These are phyloP conservation scores for Colletotrichum sojae DNA, from an alignment of 2,329 filamentous ascomycete genomes.

Conservation along the genomic window DNA sequence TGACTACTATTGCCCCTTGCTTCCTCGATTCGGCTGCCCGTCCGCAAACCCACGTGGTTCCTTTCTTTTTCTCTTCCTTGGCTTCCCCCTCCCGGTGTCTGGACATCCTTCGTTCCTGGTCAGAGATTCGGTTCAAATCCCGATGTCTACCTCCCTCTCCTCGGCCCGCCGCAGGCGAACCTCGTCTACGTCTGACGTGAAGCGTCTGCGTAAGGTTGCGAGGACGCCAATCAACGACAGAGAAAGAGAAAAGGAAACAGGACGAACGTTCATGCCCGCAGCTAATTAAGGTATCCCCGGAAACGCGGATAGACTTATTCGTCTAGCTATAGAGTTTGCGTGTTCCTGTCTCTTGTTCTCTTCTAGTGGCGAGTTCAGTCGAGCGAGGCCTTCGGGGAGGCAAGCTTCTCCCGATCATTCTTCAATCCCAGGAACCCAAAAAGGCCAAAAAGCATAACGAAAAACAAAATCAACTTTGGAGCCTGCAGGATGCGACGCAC, in stretches of 20 bases:
- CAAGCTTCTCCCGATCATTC: background rate
- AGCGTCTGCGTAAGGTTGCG: background rate
- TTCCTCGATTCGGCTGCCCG: background rate
- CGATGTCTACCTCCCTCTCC: background rate
- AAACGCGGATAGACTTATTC: background rate
- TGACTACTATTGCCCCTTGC: background rate
- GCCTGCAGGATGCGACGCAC: background rate
- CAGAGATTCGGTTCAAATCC: background rate
- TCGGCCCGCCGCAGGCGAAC: background rate
- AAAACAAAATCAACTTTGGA: background rate
- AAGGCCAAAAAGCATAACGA: background rate
- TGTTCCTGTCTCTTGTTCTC: conserved; percentile 1
- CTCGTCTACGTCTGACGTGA: background rate
- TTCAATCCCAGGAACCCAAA: background rate
- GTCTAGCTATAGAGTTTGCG: background rate
- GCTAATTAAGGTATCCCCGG: background rate
- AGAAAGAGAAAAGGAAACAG: background rate
- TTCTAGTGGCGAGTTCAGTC: background rate
- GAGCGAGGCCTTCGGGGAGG: background rate
- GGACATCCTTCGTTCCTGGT: background rate
- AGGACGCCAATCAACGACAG: background rate
- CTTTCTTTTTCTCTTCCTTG: background rate
- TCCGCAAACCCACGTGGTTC: background rate
- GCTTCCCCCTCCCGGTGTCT: background rate
- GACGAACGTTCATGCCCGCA: background rate